Evolutionary conservation across 805 yeast genomes (phyloP).

Genomic region (Lipomyces chichibuensis): DNA sequence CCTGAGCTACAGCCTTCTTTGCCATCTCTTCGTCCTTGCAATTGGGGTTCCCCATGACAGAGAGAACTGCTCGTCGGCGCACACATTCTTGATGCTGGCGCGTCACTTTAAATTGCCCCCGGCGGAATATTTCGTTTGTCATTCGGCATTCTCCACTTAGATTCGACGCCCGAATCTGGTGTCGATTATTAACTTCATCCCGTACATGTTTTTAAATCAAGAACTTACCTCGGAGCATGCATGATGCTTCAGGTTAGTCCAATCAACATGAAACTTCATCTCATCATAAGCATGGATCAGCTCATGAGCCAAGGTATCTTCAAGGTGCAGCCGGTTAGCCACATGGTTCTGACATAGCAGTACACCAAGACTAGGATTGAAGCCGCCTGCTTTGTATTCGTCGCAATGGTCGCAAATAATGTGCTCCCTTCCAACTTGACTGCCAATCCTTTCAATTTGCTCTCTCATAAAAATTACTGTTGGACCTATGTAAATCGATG

Average conservation of each 20-base stretch:
- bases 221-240: conserved; percentile 79
- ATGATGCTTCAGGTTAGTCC: conserved; percentile 84
- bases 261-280: conserved; percentile 82
- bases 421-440: conserved; percentile 53
- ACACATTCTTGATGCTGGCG: conserved; percentile 92
- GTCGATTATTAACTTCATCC: neutral
- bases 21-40: conserved; percentile 78
- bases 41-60: conserved; percentile 83
- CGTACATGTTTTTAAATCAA: neutral
- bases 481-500: conserved; percentile 51
- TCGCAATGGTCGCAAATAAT: conserved; percentile 83
- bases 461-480: conserved; percentile 84
- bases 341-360: conserved; percentile 84
- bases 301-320: conserved; percentile 91
- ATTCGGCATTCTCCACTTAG: conserved; percentile 94
- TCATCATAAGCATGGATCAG: conserved; percentile 92
- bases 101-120: conserved; percentile 56
- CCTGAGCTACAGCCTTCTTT: conserved; percentile 75
- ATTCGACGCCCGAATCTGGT: conserved; percentile 77
- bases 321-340: conserved; percentile 73
- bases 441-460: conserved; percentile 71
- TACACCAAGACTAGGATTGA: conserved; percentile 86
- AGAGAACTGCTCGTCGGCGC: conserved; percentile 79
- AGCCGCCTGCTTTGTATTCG: conserved; percentile 86
- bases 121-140: conserved; percentile 73